Conservation (phyloP, 768 basidiomycete species). For the Lactarius vividus region DNA sequence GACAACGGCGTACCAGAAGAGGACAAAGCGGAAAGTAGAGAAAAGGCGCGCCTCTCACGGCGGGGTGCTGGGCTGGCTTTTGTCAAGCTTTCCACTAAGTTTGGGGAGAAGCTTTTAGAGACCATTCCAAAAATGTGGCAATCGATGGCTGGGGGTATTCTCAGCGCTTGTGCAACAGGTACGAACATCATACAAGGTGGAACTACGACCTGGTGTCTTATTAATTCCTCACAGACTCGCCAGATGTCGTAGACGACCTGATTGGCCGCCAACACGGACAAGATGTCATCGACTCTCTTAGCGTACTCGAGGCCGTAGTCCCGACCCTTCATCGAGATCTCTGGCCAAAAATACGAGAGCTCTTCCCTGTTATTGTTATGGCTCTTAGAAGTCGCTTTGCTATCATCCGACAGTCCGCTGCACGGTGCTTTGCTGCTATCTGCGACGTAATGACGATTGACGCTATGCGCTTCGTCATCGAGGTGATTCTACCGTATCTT, state of each 20-base stretch:
- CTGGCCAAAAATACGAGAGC: constrained; percentile 61
- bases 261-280: constrained; percentile 79
- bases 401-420: constrained; percentile 85
- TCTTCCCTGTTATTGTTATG: constrained; percentile 73
- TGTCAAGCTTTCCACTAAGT: constrained; percentile 67
- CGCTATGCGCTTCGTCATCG: constrained; percentile 89
- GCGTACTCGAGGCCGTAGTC: constrained; percentile 79
- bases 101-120: constrained; percentile 69
- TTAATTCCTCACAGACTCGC: constrained; percentile 34
- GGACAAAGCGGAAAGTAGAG: constrained; percentile 47
- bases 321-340: constrained; percentile 71
- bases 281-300: constrained; percentile 89
- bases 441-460: constrained; percentile 83
- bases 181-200: constrained; percentile 30
- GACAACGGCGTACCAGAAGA: constrained; percentile 42
- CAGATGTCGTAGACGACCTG: constrained; percentile 55
- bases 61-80: constrained; percentile 87
- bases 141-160: constrained; percentile 78
- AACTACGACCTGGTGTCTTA: neutral
- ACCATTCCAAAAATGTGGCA: constrained; percentile 95
- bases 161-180: constrained; percentile 69
- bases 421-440: constrained; percentile 82
- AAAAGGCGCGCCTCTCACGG: constrained; percentile 73
- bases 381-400: constrained; percentile 86
- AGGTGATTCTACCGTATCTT: constrained; percentile 75